These are phyloP conservation scores for Penicillium simplicissimum DNA, from an alignment of 495 filamentous ascomycete species.

Conservation along the genomic window DNA sequence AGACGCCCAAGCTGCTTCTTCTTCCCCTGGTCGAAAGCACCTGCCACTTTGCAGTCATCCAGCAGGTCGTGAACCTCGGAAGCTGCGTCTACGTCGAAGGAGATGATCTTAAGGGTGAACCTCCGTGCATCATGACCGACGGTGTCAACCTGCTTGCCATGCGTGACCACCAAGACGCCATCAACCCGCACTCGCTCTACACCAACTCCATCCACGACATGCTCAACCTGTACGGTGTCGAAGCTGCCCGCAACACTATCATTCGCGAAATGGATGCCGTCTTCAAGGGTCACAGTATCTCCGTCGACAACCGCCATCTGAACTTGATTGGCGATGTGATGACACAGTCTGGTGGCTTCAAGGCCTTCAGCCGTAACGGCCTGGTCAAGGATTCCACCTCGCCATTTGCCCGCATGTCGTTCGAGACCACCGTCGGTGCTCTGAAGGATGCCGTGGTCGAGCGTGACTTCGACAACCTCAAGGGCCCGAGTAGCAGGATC, in stretches of 20 bases:
- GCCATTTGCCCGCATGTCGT: constrained; percentile 97
- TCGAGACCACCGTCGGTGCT: constrained; percentile 94
- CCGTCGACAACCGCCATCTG: constrained; percentile 87
- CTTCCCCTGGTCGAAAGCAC: constrained; percentile 83
- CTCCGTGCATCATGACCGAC: constrained; percentile 67
- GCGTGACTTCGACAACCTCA: constrained; percentile 84
- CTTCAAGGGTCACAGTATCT: constrained; percentile 90
- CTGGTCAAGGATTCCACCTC: constrained; percentile 74
- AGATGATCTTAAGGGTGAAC: constrained; percentile 58
- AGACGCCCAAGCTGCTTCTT: constrained; percentile 88
- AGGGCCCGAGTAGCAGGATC: constrained; percentile 81
- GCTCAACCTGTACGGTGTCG: constrained; percentile 84
- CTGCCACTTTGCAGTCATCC: constrained; percentile 75
- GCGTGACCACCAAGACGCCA: constrained; percentile 79
- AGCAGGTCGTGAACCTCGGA: constrained; percentile 75
- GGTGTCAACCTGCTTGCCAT: constrained; percentile 90
- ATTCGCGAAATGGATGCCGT: constrained; percentile 83
- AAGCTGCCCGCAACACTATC: constrained; percentile 84
- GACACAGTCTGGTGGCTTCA: constrained; percentile 85
- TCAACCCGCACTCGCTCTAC: constrained; percentile 83
- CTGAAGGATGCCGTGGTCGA: constrained; percentile 88
- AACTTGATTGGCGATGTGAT: constrained; percentile 97
- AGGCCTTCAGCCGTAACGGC: constrained; percentile 87
- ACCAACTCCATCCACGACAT: constrained; percentile 92
- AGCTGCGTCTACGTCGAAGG: constrained; percentile 68